These are phyloP conservation scores for Mycosphaerella arachidis DNA, from an alignment of 2,329 filamentous ascomycete species.

Conservation along the genomic window DNA sequence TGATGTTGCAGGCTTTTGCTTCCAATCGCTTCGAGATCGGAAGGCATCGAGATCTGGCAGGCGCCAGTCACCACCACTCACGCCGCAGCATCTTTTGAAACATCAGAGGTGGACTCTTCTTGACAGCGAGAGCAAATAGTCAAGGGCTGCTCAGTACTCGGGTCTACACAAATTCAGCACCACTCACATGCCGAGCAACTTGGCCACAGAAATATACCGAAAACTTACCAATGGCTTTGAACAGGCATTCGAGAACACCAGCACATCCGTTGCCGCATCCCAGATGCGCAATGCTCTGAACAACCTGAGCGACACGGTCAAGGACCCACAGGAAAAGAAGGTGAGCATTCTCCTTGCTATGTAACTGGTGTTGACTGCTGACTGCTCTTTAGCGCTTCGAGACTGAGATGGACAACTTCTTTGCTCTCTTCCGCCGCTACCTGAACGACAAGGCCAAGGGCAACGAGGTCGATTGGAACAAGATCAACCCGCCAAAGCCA, in stretches of 20 bases:
- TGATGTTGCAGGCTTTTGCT: neutral
- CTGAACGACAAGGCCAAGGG: conserved; percentile 99
- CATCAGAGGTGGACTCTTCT: neutral
- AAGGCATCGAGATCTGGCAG: neutral
- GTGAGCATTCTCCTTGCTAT: conserved; percentile 45
- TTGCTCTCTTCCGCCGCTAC: conserved; percentile 95
- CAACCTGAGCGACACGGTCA: conserved; percentile 82
- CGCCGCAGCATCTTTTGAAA: neutral
- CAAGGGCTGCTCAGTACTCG: neutral
- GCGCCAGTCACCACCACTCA: neutral
- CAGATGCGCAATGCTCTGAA: conserved; percentile 99
- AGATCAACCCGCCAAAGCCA: conserved; percentile 87
- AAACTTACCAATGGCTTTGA: conserved; percentile 16
- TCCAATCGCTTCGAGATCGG: neutral
- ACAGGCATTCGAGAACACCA: conserved; percentile 98
- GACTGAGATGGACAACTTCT: conserved; percentile 99
- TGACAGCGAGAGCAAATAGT: neutral
- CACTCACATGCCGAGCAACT: conserved; percentile 3
- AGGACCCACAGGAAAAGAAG: conserved; percentile 73
- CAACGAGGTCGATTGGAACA: conserved; percentile 92
- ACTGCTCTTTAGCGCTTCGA: conserved; percentile 68
- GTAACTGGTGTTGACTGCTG: conserved; percentile 1
- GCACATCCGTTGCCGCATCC: conserved; percentile 92
- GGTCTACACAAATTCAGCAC: neutral
- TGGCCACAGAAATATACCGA: conserved; percentile 8